Conservation (phyloP, 1,284 basidiomycete species). For the Trametes sp. region DNA sequence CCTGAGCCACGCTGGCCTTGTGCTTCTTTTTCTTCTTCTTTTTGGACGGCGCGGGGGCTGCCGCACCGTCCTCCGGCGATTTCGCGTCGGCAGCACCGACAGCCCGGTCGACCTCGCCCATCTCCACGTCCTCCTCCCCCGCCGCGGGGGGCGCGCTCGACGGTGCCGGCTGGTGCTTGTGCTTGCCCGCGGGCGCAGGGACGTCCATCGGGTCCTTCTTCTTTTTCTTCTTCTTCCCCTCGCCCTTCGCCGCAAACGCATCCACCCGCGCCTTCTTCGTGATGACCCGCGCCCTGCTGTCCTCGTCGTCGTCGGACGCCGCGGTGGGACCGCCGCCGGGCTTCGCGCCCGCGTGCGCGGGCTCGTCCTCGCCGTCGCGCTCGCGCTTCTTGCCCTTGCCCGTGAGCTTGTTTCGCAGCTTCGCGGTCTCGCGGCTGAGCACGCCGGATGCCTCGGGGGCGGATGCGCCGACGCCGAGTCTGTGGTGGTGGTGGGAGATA, state of each 20-base stretch:
- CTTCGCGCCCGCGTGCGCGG: conserved; percentile 18
- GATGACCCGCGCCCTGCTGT: conserved; percentile 61
- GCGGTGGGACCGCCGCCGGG: conserved; percentile 5
- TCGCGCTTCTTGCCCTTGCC: conserved; percentile 58
- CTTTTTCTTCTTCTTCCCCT: conserved; percentile 44
- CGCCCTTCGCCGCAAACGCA: conserved; percentile 53
- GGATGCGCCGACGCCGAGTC: conserved; percentile 74
- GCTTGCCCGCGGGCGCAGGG: background rate
- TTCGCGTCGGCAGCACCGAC: background rate
- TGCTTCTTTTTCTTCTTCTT: conserved; percentile 37
- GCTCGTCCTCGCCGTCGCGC: conserved; percentile 38
- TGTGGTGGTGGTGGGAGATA: conserved; percentile 37
- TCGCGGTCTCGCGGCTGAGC: conserved; percentile 55
- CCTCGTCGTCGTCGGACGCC: conserved; percentile 52
- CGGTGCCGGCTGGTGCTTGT: background rate
- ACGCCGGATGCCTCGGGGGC: conserved; percentile 55
- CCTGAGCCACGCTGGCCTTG: conserved; percentile 13
- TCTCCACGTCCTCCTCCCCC: background rate
- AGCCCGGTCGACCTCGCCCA: background rate
- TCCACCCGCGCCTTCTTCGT: conserved; percentile 65
- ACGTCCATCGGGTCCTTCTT: conserved; percentile 9
- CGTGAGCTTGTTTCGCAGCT: conserved; percentile 63
- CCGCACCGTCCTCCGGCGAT: conserved; percentile 6
- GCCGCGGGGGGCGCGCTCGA: background rate
- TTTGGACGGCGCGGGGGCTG: conserved; percentile 22